Conservation (phyloP, 2,329 filamentous ascomycete genomes). For the Fusarium chuoi region DNA sequence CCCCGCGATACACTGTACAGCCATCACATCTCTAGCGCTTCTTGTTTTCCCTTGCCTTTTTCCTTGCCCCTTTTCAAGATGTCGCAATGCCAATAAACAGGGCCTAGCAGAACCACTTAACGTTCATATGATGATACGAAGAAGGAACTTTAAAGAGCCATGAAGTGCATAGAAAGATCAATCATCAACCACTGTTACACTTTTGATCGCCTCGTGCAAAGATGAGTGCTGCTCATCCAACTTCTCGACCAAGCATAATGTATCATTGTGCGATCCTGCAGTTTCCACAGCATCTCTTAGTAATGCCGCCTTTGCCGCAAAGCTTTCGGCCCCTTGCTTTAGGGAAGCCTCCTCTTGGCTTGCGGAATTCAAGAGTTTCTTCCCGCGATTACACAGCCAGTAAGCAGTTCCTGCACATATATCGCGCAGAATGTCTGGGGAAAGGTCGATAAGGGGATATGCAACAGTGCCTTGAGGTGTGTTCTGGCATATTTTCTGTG, state of each 20-base stretch:
- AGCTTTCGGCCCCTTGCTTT: background rate
- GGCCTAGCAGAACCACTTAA: background rate
- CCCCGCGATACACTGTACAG: accelerated
- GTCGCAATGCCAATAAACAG: background rate
- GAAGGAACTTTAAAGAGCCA: no score
- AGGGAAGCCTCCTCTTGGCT: background rate
- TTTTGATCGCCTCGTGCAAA: background rate
- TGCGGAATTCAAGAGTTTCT: background rate
- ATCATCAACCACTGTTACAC: background rate
- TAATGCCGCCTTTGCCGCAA: background rate
- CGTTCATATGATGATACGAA: background rate
- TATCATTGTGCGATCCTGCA: background rate
- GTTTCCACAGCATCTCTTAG: background rate
- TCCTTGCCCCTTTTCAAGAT: background rate
- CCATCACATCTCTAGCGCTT: no score
- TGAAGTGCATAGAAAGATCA: background rate
- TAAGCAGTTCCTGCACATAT: background rate
- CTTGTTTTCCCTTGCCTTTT: no score
- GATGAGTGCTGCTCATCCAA: background rate
- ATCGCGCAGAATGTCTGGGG: background rate
- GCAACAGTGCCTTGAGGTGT: background rate
- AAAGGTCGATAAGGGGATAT: background rate
- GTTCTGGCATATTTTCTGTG: background rate
- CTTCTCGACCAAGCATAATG: background rate
- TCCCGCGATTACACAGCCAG: background rate